Percentiles rank a stretch among this genome's conserved stretches.
These are phyloP conservation scores for Paecilomyces sp. DNA, from an alignment of 2,329 filamentous ascomycete species.

Conservation along the genomic window DNA sequence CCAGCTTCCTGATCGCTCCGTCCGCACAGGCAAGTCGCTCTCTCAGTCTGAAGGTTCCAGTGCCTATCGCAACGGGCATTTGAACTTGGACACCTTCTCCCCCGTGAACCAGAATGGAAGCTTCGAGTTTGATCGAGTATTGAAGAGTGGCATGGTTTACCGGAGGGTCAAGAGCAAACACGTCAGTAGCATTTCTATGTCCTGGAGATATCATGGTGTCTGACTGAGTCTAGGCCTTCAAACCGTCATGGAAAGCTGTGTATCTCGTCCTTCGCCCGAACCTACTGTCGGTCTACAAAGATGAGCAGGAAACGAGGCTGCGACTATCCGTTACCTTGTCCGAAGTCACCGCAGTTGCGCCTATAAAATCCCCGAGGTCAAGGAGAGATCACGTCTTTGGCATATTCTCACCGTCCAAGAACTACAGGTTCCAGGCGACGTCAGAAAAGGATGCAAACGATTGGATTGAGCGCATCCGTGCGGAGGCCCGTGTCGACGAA, in stretches of 20 bases:
- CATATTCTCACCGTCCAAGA: slow-evolving; percentile 82
- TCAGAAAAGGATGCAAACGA: slow-evolving; percentile 68
- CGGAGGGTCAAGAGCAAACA: slow-evolving; percentile 93
- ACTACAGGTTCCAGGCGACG: slow-evolving; percentile 79
- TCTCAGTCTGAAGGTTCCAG: slow-evolving; percentile 12
- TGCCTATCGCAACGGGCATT: slow-evolving; percentile 36
- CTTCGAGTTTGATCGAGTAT: slow-evolving; percentile 89
- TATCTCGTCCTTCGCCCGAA: slow-evolving; percentile 88
- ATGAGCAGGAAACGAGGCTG: slow-evolving; percentile 80
- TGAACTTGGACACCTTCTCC: slow-evolving; percentile 61
- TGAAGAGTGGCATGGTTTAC: slow-evolving; percentile 79
- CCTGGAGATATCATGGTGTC: slow-evolving; percentile 10
- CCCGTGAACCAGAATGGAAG: slow-evolving; percentile 92
- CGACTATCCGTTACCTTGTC: slow-evolving; percentile 81
- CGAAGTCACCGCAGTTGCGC: slow-evolving; percentile 83
- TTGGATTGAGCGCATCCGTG: slow-evolving; percentile 78
- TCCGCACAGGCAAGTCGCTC: slow-evolving; percentile 14
- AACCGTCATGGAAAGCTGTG: slow-evolving; percentile 79
- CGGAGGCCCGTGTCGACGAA: slow-evolving; percentile 75
- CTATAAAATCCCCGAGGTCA: slow-evolving; percentile 81
- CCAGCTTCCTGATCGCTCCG: slow-evolving; percentile 17
- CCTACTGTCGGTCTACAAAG: slow-evolving; percentile 86
- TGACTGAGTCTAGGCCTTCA: slow-evolving; percentile 27
- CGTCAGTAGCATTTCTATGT: slow-evolving; percentile 42
- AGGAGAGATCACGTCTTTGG: slow-evolving; percentile 84